Percentiles rank a stretch among this genome's conserved stretches.
Conservation (phyloP, 2,329 filamentous ascomycete genomes). For the Paecilomyces variotii region DNA sequence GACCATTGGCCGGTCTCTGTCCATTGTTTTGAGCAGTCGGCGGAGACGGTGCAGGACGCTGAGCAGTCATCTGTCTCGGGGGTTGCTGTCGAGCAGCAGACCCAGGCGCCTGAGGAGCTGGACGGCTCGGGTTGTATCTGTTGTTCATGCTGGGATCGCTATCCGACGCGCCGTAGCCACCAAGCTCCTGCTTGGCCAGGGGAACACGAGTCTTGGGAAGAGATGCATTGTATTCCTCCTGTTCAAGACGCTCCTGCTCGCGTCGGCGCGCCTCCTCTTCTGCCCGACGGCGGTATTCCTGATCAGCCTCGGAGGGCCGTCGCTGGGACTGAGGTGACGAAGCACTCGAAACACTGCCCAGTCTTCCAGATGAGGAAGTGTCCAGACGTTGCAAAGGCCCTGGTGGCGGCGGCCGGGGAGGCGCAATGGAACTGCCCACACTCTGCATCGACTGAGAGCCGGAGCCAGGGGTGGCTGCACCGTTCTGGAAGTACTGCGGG, state of each 20-base stretch:
- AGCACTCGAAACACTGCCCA: constrained; percentile 20
- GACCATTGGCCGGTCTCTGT: constrained; percentile 22
- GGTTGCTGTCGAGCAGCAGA: constrained; percentile 46
- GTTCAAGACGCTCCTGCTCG: constrained; percentile 64
- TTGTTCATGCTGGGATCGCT: constrained; percentile 37
- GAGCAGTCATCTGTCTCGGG: constrained; percentile 55
- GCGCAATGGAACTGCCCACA: constrained; percentile 53
- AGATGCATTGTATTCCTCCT: constrained; percentile 83
- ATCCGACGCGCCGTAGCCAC: constrained; percentile 55
- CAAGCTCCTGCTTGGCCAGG: constrained; percentile 82
- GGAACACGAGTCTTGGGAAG: constrained; percentile 74
- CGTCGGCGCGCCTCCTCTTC: constrained; percentile 47
- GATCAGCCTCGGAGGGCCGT: constrained; percentile 53
- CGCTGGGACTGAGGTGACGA: constrained; percentile 26
- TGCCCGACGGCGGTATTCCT: constrained; percentile 39
- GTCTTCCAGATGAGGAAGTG: constrained; percentile 31
- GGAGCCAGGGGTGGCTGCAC: constrained; percentile 55
- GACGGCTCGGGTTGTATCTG: constrained; percentile 78
- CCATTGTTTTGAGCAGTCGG: constrained; percentile 40
- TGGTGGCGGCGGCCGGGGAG: constrained; percentile 59
- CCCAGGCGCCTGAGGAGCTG: constrained; percentile 69
- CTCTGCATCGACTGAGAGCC: constrained; percentile 38
- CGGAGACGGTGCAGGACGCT: constrained; percentile 73
- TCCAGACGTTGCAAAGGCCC: constrained; percentile 37
- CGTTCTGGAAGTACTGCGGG: constrained; percentile 50